phyloP scores from a whole-genome alignment of 345 rosid species.

The Cardamine chenopodiifolia region DNA sequence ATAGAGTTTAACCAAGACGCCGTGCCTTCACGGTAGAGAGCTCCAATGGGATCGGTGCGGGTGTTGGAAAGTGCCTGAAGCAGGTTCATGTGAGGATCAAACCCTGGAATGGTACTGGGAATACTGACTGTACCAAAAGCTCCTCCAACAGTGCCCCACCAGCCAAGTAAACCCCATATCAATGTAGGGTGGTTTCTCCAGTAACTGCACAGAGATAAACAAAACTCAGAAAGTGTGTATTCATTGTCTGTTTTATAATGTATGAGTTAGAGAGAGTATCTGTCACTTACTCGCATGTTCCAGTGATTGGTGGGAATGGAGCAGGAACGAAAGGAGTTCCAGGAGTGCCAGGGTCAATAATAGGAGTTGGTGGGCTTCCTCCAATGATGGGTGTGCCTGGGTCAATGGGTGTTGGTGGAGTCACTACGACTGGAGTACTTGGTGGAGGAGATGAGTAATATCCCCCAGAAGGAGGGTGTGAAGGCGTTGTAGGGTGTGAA shows the following conservation, averaged over 20 bases:
- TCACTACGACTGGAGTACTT: slow-evolving; percentile 51
- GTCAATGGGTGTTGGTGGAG: slow-evolving; percentile 55
- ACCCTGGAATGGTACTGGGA: slow-evolving; percentile 50
- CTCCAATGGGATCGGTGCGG: slow-evolving; percentile 63
- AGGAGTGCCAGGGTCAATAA: slow-evolving; percentile 46
- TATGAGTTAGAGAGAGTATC: neutral
- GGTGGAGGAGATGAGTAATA: slow-evolving; percentile 57
- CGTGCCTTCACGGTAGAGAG: slow-evolving; percentile 89
- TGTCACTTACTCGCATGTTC: slow-evolving; percentile 84
- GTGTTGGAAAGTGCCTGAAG: slow-evolving; percentile 86
- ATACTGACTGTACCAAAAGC: slow-evolving; percentile 54
- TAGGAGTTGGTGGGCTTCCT: slow-evolving; percentile 58
- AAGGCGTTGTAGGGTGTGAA: slow-evolving; percentile 45
- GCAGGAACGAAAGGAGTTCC: slow-evolving; percentile 58
- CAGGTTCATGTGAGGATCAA: slow-evolving; percentile 64
- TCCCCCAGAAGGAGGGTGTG: slow-evolving; percentile 65
- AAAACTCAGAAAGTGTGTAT: neutral
- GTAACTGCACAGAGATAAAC: slow-evolving; percentile 54
- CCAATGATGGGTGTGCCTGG: slow-evolving; percentile 65
- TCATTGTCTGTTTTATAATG: neutral
- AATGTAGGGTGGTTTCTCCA: slow-evolving; percentile 87
- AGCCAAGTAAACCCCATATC: slow-evolving; percentile 81
- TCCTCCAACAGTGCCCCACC: slow-evolving; percentile 85
- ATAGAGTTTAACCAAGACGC: slow-evolving; percentile 91
- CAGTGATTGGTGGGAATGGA: slow-evolving; percentile 66